Percentiles rank a stretch among this genome's conserved stretches.
phyloP scores from a whole-genome alignment of 192 early-diverging fungal species.

The Irineochytrium annulatum region DNA sequence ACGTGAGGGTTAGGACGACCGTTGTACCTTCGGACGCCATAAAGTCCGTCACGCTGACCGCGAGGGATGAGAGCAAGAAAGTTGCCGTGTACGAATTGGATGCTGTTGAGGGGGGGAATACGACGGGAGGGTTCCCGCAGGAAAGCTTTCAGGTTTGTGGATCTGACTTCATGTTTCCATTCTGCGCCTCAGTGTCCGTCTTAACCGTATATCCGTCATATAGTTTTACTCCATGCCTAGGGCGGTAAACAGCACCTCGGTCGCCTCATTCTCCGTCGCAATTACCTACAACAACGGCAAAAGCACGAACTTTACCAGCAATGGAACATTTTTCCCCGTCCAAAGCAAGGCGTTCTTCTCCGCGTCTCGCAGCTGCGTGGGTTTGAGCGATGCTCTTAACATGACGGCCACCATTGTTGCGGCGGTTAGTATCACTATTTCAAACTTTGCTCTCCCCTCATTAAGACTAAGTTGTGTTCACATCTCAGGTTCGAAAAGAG shows the following conservation, averaged over 20 bases:
- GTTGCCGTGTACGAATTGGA: background rate
- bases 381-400: background rate
- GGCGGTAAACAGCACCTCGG: background rate
- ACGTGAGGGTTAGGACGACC: background rate
- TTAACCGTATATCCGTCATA: background rate
- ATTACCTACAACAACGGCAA: background rate
- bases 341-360: background rate
- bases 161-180: no score
- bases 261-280: background rate
- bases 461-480: no score
- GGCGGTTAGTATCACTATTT: background rate
- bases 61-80: background rate
- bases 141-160: background rate
- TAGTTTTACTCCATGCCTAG: background rate
- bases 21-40: background rate
- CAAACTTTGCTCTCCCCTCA: background rate
- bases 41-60: background rate
- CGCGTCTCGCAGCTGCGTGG: background rate
- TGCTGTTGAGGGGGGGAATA: no score
- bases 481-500: no score
- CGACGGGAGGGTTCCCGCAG: background rate
- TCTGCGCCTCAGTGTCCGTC: no score
- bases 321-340: background rate
- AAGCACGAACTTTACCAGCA: background rate
- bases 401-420: constrained; percentile 5